These are phyloP conservation scores for Fusarium secorum DNA, from an alignment of 2,329 filamentous ascomycete species.

Conservation along the genomic window DNA sequence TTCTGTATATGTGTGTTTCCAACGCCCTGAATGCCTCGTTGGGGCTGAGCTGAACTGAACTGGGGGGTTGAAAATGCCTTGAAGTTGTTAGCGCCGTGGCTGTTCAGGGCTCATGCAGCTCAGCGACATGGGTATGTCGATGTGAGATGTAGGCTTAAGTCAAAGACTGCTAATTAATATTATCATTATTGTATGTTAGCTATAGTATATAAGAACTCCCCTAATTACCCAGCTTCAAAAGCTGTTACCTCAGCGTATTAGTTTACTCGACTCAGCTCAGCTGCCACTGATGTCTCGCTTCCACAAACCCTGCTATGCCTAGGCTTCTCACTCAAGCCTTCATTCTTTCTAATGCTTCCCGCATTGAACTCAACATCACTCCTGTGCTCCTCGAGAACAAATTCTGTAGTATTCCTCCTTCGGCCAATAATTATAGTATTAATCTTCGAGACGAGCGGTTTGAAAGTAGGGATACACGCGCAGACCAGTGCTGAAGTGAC, in stretches of 20 bases:
- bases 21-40: not conserved
- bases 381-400: not conserved
- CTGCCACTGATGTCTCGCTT: not conserved
- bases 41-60: not conserved
- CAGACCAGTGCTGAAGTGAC: constrained; percentile 20
- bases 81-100: constrained; percentile 1
- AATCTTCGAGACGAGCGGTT: constrained; percentile 1
- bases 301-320: not conserved
- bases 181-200: not conserved
- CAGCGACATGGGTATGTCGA: not conserved
- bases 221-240: not conserved
- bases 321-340: not conserved
- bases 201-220: not conserved
- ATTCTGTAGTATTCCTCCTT: not conserved
- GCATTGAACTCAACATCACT: not conserved
- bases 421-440: not conserved
- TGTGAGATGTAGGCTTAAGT: too few relatives aligned
- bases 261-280: not conserved
- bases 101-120: not conserved
- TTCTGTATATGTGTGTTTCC: not conserved
- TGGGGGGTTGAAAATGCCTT: not conserved
- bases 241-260: not conserved
- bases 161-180: not conserved
- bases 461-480: constrained; percentile 28
- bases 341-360: not conserved